Percentiles rank a stretch among this genome's conserved stretches.
phyloP scores from a whole-genome alignment of 345 rosid species.

The Anacardium occidentale region DNA sequence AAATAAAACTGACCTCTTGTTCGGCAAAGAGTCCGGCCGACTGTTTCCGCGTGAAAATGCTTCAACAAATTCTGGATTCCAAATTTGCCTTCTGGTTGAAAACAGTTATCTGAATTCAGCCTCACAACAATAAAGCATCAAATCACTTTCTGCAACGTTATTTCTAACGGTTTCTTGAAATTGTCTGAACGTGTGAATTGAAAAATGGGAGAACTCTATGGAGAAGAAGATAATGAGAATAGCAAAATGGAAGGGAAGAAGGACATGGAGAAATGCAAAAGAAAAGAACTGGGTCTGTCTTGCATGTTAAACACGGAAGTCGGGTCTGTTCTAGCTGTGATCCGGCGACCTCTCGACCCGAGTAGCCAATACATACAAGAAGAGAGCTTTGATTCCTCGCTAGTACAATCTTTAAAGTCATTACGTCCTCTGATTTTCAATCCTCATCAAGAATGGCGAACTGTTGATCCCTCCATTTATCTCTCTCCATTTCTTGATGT shows the following conservation, averaged over 20 bases:
- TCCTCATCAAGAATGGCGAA: conserved; percentile 86
- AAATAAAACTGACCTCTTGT: conserved; percentile 24
- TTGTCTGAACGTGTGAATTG: too few relatives aligned
- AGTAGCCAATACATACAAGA: conserved; percentile 47
- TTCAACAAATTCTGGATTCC: not conserved
- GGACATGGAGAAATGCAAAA: conserved; percentile 25
- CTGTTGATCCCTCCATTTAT: conserved; percentile 74
- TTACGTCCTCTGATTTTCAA: conserved; percentile 77
- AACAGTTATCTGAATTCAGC: not conserved
- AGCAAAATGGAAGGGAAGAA: conserved; percentile 17
- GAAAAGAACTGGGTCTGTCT: conserved; percentile 65
- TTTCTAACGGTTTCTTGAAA: conserved; percentile 20
- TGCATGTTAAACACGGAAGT: conserved; percentile 97
- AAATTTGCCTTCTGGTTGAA: not conserved
- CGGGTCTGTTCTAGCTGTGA: conserved; percentile 75
- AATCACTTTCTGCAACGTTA: not conserved
- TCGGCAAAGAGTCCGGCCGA: conserved; percentile 28
- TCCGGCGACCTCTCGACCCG: conserved; percentile 58
- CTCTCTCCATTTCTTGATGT: conserved; percentile 83
- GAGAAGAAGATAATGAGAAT: conserved; percentile 26
- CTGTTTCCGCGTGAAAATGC: not conserved
- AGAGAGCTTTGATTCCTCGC: conserved; percentile 46
- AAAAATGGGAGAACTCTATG: conserved; percentile 11
- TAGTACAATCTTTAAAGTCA: conserved; percentile 70
- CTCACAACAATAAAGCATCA: not conserved